Percentiles rank a stretch among this genome's conserved stretches.
These are phyloP conservation scores for Kalanchoe fedtschenkoi DNA, from an alignment of 164 flowering plant species.

Conservation along the genomic window DNA sequence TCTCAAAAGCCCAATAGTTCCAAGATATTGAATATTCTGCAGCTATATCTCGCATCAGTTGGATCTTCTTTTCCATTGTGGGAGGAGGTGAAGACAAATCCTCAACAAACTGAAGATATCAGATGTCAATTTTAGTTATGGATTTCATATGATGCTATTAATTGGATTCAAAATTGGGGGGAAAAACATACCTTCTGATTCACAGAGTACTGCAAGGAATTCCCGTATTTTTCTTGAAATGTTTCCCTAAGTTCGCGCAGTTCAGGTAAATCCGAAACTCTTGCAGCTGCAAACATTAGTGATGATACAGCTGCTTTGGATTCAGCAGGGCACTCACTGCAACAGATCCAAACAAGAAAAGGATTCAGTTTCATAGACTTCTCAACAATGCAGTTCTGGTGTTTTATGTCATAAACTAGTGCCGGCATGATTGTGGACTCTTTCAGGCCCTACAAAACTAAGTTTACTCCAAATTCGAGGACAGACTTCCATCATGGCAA, in stretches of 20 bases:
- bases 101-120: slow-evolving; percentile 34
- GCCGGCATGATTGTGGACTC: not conserved
- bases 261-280: slow-evolving; percentile 6
- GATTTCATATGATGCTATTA: not conserved
- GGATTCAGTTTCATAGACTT: not conserved
- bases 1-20: slow-evolving; percentile 42
- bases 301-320: slow-evolving; percentile 3
- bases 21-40: slow-evolving; percentile 45
- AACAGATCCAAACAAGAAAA: not conserved
- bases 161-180: not conserved
- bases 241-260: slow-evolving; percentile 1
- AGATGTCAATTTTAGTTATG: not conserved
- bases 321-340: slow-evolving; percentile 4
- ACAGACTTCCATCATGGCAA: no score
- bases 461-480: not conserved
- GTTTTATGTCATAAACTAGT: not conserved
- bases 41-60: slow-evolving; percentile 47
- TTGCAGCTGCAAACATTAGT: slow-evolving; percentile 7
- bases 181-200: slow-evolving; percentile 4
- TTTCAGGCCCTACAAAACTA: not conserved
- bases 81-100: slow-evolving; percentile 33
- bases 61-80: slow-evolving; percentile 34
- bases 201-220: slow-evolving; percentile 6
- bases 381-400: not conserved
- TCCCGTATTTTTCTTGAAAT: slow-evolving; percentile 5